These are phyloP conservation scores for Corinectria fuckeliana DNA, from an alignment of 2,329 filamentous ascomycete genomes.

Conservation along the genomic window DNA sequence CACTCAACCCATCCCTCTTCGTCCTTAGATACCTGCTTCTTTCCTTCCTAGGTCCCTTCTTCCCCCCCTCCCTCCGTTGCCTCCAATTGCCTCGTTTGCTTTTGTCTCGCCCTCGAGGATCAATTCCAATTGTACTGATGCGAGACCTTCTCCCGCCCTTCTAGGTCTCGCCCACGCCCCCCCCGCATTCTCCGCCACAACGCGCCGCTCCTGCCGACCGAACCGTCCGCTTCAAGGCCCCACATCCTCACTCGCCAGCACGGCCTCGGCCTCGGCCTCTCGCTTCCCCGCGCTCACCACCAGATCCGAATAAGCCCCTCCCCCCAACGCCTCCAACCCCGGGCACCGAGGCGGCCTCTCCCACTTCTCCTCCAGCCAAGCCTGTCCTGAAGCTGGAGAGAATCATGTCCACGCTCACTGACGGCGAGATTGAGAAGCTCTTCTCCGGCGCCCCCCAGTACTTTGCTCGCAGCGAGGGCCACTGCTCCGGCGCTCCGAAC, in stretches of 20 bases:
- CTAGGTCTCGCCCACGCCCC: conserved; percentile 18
- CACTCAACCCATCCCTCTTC: neutral
- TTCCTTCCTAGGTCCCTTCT: too few relatives aligned
- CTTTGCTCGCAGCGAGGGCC: conserved; percentile 65
- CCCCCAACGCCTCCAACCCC: conserved; percentile 58
- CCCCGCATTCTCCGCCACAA: conserved; percentile 39
- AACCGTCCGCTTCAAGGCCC: conserved; percentile 34
- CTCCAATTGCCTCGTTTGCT: conserved; percentile 1
- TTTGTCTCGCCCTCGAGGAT: neutral
- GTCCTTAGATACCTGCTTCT: too few relatives aligned
- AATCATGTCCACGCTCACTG: conserved; percentile 66
- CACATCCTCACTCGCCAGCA: conserved; percentile 35
- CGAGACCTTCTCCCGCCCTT: conserved; percentile 7
- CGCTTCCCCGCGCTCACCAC: conserved; percentile 46
- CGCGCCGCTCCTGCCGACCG: conserved; percentile 34
- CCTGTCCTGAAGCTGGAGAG: conserved; percentile 59
- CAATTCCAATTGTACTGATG: conserved; percentile 8
- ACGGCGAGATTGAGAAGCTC: conserved; percentile 69
- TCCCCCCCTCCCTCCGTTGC: neutral
- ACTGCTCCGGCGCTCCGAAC: conserved; percentile 64
- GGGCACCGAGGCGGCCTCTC: conserved; percentile 42
- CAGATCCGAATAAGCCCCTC: conserved; percentile 63
- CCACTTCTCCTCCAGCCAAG: conserved; percentile 42
- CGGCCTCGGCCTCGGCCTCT: conserved; percentile 34
- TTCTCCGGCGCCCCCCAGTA: conserved; percentile 81